Evolutionary conservation across 768 basidiomycete genomes (phyloP).

Genomic region (Suillus decipiens): DNA sequence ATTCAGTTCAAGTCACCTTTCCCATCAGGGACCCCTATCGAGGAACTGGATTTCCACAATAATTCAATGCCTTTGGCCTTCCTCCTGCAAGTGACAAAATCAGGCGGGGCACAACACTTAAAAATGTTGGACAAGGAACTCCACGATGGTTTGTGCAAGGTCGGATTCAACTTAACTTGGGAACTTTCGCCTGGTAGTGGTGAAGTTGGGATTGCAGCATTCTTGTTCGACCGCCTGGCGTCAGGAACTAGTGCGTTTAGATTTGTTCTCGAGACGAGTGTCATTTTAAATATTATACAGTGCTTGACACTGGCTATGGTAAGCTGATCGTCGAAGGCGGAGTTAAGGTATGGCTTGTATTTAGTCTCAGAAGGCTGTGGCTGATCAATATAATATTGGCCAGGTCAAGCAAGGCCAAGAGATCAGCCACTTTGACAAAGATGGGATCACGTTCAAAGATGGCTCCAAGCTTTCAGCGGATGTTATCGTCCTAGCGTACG

Average conservation of each 20-base stretch:
- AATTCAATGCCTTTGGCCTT: background rate
- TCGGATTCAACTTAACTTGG: constrained; percentile 4
- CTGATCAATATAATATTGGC: background rate
- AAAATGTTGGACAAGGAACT: constrained; percentile 2
- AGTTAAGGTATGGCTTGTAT: background rate
- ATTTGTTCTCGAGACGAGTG: background rate
- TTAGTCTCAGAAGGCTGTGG: background rate
- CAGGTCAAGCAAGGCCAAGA: constrained; percentile 35
- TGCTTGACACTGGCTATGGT: constrained; percentile 16
- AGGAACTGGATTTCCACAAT: background rate
- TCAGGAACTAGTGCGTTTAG: background rate
- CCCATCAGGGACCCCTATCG: background rate
- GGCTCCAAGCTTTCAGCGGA: constrained; percentile 43
- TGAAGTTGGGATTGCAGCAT: background rate
- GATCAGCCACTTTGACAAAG: constrained; percentile 40
- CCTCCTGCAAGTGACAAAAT: background rate
- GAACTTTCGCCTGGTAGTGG: background rate
- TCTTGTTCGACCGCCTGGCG: background rate
- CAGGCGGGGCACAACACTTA: background rate
- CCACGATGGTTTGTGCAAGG: constrained; percentile 5
- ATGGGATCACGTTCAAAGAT: constrained; percentile 43
- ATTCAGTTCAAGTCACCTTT: background rate
- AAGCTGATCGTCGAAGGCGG: background rate
- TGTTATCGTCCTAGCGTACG: constrained; percentile 49
- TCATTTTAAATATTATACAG: background rate